A percentile compares a stretch with the other conserved stretches of the same genome.
phyloP scores from a whole-genome alignment of 192 early-diverging fungal genomes.

The Gorgonomyces haynaldii region DNA sequence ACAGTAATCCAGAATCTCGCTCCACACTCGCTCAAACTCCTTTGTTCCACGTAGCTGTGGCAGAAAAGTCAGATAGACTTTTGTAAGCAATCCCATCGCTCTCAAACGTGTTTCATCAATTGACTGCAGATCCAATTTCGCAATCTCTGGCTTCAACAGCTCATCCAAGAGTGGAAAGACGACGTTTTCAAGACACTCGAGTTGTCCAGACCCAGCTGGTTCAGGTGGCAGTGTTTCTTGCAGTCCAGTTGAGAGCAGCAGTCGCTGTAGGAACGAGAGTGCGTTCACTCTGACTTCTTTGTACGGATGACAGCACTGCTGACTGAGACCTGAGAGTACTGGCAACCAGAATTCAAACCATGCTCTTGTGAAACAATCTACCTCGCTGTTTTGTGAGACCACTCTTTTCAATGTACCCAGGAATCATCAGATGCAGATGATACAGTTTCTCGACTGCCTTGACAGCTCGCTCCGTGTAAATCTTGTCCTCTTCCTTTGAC shows the following conservation, averaged over 20 bases:
- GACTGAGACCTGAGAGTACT: conserved; percentile 55
- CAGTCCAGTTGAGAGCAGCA: conserved; percentile 51
- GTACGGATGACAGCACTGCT: conserved; percentile 63
- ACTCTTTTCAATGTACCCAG: conserved; percentile 22
- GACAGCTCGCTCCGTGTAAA: conserved; percentile 43
- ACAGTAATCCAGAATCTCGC: conserved; percentile 54
- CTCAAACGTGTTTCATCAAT: conserved; percentile 69
- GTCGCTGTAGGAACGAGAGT: conserved; percentile 69
- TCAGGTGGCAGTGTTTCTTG: conserved; percentile 6
- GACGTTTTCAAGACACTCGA: conserved; percentile 73
- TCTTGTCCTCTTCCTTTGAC: background rate
- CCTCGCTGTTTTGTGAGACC: conserved; percentile 31
- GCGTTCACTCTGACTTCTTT: conserved; percentile 74
- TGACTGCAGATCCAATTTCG: conserved; percentile 41
- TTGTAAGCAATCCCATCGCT: conserved; percentile 55
- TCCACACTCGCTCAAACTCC: conserved; percentile 52
- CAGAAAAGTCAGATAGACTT: conserved; percentile 66
- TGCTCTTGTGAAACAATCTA: conserved; percentile 21
- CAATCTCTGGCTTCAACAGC: conserved; percentile 61
- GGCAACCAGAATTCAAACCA: conserved; percentile 75
- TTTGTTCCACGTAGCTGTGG: conserved; percentile 38
- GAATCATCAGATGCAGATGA: conserved; percentile 48
- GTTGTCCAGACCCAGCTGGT: conserved; percentile 32
- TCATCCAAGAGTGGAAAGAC: conserved; percentile 81
- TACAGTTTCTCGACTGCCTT: conserved; percentile 58